A percentile compares a stretch with the other conserved stretches of the same genome.
Evolutionary conservation across 495 filamentous ascomycete species (phyloP).

Genomic region (Haplographium delicatum): DNA sequence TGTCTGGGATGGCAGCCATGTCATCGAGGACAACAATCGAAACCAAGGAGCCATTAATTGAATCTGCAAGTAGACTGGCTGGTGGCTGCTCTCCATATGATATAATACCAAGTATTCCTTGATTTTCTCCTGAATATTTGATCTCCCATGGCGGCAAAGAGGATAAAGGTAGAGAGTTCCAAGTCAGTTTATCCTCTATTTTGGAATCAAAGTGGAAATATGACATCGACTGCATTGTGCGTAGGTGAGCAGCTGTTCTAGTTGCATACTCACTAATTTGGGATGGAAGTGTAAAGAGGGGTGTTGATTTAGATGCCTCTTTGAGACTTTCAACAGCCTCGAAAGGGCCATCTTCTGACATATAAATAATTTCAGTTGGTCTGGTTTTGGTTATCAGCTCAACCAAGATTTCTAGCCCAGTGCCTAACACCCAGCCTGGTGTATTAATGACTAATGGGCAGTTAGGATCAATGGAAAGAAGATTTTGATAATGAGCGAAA

Average conservation of each 20-base stretch:
- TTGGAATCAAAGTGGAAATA: constrained; percentile 23
- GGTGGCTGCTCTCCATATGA: constrained; percentile 27
- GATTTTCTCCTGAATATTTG: constrained; percentile 19
- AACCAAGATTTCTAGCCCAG: constrained; percentile 63
- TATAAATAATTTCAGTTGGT: constrained; percentile 64
- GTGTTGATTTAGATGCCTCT: constrained; percentile 29
- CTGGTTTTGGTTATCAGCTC: constrained; percentile 49
- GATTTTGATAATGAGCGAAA: constrained; percentile 52
- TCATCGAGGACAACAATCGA: constrained; percentile 26
- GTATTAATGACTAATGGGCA: constrained; percentile 73
- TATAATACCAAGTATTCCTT: constrained; percentile 24
- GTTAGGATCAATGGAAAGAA: constrained; percentile 15
- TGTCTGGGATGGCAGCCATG: constrained; percentile 22
- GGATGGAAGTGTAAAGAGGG: constrained; percentile 46
- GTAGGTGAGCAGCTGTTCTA: constrained; percentile 62
- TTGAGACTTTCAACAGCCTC: constrained; percentile 58
- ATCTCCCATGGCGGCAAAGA: constrained; percentile 26
- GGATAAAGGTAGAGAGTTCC: constrained; percentile 19
- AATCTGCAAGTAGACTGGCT: constrained; percentile 17
- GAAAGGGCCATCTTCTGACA: constrained; percentile 62
- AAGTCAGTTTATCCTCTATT: constrained; percentile 2
- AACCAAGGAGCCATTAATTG: constrained; percentile 25
- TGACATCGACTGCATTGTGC: constrained; percentile 38
- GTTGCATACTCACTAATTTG: constrained; percentile 56
- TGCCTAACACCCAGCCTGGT: constrained; percentile 76